Conservation (phyloP, 345 rosid genomes). For the Gossypium stocksii region DNA sequence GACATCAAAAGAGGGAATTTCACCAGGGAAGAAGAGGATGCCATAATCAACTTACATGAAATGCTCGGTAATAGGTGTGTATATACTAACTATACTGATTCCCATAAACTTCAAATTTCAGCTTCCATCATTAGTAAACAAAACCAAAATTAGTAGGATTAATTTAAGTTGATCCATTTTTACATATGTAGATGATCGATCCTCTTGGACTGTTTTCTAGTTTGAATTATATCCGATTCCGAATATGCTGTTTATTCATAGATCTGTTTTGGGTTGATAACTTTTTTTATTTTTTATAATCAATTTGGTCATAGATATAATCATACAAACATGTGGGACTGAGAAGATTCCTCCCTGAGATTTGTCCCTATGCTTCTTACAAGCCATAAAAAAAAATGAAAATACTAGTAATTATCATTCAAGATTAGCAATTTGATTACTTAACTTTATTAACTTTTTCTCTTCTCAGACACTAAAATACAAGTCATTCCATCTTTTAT, state of each 20-base stretch:
- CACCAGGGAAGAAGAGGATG: constrained; percentile 62
- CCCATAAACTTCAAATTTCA: neutral
- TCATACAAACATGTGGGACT: constrained; percentile 18
- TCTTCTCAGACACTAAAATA: constrained; percentile 11
- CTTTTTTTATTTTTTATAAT: neutral
- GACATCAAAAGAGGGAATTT: constrained; percentile 81
- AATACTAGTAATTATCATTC: neutral
- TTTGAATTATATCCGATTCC: neutral
- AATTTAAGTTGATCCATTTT: neutral
- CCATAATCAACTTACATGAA: constrained; percentile 58
- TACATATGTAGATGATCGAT: neutral
- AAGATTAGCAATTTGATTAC: neutral
- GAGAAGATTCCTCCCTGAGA: constrained; percentile 23
- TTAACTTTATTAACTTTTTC: constrained; percentile 9
- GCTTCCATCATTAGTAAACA: neutral
- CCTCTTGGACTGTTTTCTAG: neutral
- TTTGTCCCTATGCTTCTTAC: constrained; percentile 2
- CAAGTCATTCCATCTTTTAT: neutral
- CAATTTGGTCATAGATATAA: constrained; percentile 7
- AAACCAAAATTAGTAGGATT: too few relatives aligned
- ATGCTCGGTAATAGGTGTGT: constrained; percentile 58
- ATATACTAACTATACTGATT: neutral
- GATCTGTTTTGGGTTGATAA: constrained; percentile 1
- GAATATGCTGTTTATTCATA: constrained; percentile 3
- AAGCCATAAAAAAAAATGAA: neutral